A percentile compares a stretch with the other conserved stretches of the same genome.
These are phyloP conservation scores for Penicillium canariense DNA, from an alignment of 495 filamentous ascomycete species.

Conservation along the genomic window DNA sequence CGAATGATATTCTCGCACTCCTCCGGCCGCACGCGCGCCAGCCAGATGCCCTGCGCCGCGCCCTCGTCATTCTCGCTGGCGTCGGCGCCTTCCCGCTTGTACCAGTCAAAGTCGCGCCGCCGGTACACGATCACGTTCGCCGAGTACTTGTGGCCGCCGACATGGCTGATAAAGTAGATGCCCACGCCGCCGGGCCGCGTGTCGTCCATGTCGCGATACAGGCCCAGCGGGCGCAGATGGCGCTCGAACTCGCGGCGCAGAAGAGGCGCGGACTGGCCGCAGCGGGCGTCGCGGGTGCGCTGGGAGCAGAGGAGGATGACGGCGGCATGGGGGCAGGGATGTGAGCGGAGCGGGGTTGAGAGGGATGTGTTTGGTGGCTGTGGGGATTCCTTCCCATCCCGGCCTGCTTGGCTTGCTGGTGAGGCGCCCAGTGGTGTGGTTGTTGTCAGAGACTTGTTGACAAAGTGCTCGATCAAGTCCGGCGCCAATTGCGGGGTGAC, in stretches of 20 bases:
- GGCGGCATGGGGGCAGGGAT: conserved; percentile 73
- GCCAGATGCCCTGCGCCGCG: conserved; percentile 89
- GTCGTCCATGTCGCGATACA: conserved; percentile 86
- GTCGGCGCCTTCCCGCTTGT: conserved; percentile 26
- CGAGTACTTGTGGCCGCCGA: conserved; percentile 84
- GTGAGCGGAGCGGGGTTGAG: conserved; percentile 57
- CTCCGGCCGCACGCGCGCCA: conserved; percentile 82
- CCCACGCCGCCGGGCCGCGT: conserved; percentile 85
- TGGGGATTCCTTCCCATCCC: conserved; percentile 6
- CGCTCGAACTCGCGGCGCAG: conserved; percentile 84
- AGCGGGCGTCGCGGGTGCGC: conserved; percentile 87
- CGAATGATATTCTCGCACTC: conserved; percentile 92
- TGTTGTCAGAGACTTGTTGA: conserved; percentile 73
- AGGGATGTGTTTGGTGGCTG: conserved; percentile 32
- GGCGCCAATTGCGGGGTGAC: conserved; percentile 75
- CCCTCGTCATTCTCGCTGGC: conserved; percentile 47
- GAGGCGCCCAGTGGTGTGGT: conserved; percentile 61
- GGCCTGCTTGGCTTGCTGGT: background rate
- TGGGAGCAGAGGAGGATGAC: conserved; percentile 94
- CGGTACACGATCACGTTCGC: conserved; percentile 93
- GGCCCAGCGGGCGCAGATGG: conserved; percentile 76
- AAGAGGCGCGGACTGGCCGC: conserved; percentile 87
- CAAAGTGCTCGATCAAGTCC: conserved; percentile 65
- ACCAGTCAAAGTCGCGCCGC: conserved; percentile 57
- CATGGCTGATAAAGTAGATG: conserved; percentile 93